Evolutionary conservation across 345 rosid species (phyloP), one percentile per base, ranked within the genome.

Genomic region (Xanthoceras sorbifolium): DNA sequence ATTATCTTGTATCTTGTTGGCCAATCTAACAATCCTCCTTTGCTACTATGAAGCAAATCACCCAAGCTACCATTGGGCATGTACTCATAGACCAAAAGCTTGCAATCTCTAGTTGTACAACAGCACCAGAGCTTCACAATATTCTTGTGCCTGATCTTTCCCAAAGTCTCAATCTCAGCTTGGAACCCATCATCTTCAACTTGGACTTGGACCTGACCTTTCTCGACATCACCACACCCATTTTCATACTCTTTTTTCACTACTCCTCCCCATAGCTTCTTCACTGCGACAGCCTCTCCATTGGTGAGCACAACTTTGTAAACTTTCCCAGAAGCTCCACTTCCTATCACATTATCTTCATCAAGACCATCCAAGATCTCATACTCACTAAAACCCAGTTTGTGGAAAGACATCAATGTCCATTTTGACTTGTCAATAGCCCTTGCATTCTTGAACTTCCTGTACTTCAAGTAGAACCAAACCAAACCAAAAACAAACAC

Each of bases 31-130:
- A 84, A 83, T 69, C 97, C 96, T 23, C 90, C 89, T 82, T 97
- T 97, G 48, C 87, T 91, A 75, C 99, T 77, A 71, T 97, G 99
- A 78, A 97, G 79, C 88, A 97, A 73, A 84, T 97, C 98, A 32
- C 98, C 97, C 84, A 97, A 86, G 83, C 99, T 97, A 17, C 99
- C 99, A 74, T 97, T 94, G 10, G 90, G 90, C 99, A 97, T 91
- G 83, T 89, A 92, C 85, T 97, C 99, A 11, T 93, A 97, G n/a
- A 97, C 99, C 83, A 97, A 83, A 69, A 97, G 98, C 82, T 91
- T 97, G 77, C 93, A 91, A 65, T 97, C 99, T 75, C 88, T 84
- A 0, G 97, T 88, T 0, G 97, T 80, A 78, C 98, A 97, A 76
- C 97, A 94, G 76, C 99, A 97, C 99, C 98, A 94, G 0, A 97